phyloP scores from a whole-genome alignment of 495 filamentous ascomycete genomes.

The Aspergillus homomorphus region DNA sequence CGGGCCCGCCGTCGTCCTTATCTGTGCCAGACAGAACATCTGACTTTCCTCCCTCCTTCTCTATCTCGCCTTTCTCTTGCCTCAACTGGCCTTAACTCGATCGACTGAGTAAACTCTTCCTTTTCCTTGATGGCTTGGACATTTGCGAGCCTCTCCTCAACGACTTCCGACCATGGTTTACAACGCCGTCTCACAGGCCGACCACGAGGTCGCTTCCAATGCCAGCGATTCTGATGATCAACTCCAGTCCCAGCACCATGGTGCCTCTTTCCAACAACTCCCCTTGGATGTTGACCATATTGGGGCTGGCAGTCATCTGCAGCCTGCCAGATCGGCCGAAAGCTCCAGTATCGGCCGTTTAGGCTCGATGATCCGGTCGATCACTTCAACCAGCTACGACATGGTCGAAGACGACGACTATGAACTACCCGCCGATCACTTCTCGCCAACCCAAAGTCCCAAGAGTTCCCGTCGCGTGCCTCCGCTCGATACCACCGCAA shows the following conservation, averaged over 20 bases:
- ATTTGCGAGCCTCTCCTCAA: constrained; percentile 9
- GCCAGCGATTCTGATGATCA: constrained; percentile 31
- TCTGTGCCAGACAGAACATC: neutral
- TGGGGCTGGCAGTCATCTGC: constrained; percentile 22
- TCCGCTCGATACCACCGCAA: constrained; percentile 33
- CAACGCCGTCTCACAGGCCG: constrained; percentile 44
- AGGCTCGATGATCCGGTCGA: constrained; percentile 42
- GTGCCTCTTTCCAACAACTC: constrained; percentile 24
- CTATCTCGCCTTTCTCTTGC: neutral
- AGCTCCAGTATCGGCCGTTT: constrained; percentile 26
- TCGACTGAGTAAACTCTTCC: neutral
- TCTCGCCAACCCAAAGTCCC: constrained; percentile 20
- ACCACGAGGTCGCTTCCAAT: constrained; percentile 39
- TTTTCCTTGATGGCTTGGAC: constrained; percentile 19
- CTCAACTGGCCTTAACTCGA: neutral
- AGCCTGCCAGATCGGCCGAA: constrained; percentile 25
- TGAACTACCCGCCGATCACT: constrained; percentile 29
- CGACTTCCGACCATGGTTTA: constrained; percentile 40
- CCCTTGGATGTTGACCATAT: constrained; percentile 29
- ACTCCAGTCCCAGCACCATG: constrained; percentile 20
- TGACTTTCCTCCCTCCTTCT: neutral
- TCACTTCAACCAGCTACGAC: constrained; percentile 44
- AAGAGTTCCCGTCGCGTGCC: constrained; percentile 30
- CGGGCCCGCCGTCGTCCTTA: neutral
- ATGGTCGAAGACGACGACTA: constrained; percentile 49